Percentiles rank a stretch among this genome's conserved stretches.
phyloP scores from a whole-genome alignment of 2,329 filamentous ascomycete species.

The Colletotrichum sp. region DNA sequence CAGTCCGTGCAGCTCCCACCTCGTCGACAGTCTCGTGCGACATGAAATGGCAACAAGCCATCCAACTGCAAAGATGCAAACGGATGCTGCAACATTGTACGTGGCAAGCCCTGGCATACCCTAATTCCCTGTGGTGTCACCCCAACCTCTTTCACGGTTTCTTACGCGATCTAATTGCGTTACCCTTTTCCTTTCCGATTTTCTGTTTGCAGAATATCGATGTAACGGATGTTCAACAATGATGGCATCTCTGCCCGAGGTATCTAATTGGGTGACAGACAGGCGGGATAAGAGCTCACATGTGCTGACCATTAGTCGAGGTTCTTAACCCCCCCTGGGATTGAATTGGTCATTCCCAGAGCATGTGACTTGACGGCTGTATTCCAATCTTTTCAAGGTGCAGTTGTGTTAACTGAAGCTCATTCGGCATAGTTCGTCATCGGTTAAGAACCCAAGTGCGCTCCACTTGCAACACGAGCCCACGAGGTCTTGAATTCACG shows the following conservation, averaged over 20 bases:
- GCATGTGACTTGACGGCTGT: fast-evolving
- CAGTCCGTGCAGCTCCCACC: fast-evolving
- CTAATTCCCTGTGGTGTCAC: background rate
- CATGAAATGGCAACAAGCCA: fast-evolving
- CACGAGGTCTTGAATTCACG: too few species aligned
- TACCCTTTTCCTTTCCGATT: fast-evolving
- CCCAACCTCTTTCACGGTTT: fast-evolving
- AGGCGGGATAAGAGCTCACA: fast-evolving
- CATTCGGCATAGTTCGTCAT: background rate
- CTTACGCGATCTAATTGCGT: fast-evolving
- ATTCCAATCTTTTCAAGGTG: fast-evolving
- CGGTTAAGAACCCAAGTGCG: too few species aligned
- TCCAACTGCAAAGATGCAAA: background rate
- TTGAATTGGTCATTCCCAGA: fast-evolving
- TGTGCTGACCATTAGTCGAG: background rate
- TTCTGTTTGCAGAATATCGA: fast-evolving
- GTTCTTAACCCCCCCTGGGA: too few species aligned
- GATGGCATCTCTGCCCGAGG: fast-evolving
- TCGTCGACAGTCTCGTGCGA: background rate
- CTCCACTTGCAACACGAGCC: too few species aligned
- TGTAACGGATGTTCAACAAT: background rate
- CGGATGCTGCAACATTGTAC: background rate
- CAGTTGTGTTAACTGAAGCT: background rate
- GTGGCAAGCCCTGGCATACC: background rate
- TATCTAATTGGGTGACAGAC: background rate